Percentiles rank a stretch among this genome's conserved stretches.
Conservation (phyloP, 2,329 filamentous ascomycete genomes). For the Fusarium xyrophilum region DNA sequence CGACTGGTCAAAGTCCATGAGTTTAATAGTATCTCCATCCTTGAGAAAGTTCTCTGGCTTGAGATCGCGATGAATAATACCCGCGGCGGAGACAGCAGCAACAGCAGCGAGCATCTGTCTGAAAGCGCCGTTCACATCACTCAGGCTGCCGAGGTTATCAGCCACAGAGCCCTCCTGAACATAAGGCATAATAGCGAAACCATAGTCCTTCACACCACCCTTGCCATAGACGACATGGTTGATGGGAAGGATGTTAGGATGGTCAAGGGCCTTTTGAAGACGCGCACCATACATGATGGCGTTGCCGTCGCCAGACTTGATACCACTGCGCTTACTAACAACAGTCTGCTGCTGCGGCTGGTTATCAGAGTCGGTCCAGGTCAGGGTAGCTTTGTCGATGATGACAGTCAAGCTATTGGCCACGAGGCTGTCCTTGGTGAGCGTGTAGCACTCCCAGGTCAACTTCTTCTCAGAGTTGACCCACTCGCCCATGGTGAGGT, state of each 20-base stretch:
- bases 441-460: slow-evolving; percentile 11
- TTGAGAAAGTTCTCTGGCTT: slow-evolving; percentile 24
- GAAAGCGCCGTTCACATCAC: slow-evolving; percentile 5
- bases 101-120: slow-evolving; percentile 18
- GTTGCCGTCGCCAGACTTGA: neutral
- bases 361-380: neutral
- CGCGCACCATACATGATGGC: slow-evolving; percentile 1
- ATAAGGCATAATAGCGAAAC: slow-evolving; percentile 12
- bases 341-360: neutral
- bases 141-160: neutral
- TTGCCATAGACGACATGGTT: neutral
- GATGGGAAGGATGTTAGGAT: slow-evolving; percentile 11
- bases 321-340: slow-evolving; percentile 10
- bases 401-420: neutral
- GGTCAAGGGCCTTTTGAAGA: neutral
- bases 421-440: neutral
- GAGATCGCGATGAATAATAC: slow-evolving; percentile 14
- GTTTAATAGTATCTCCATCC: slow-evolving; percentile 13
- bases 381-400: slow-evolving; percentile 6
- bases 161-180: slow-evolving; percentile 6
- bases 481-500: neutral
- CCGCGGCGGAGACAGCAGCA: slow-evolving; percentile 7
- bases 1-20: slow-evolving; percentile 24
- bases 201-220: neutral
- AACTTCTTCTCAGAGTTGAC: neutral